A percentile compares a stretch with the other conserved stretches of the same genome.
These are phyloP conservation scores for Cladorrhinum samala DNA, from an alignment of 495 filamentous ascomycete genomes.

Conservation along the genomic window DNA sequence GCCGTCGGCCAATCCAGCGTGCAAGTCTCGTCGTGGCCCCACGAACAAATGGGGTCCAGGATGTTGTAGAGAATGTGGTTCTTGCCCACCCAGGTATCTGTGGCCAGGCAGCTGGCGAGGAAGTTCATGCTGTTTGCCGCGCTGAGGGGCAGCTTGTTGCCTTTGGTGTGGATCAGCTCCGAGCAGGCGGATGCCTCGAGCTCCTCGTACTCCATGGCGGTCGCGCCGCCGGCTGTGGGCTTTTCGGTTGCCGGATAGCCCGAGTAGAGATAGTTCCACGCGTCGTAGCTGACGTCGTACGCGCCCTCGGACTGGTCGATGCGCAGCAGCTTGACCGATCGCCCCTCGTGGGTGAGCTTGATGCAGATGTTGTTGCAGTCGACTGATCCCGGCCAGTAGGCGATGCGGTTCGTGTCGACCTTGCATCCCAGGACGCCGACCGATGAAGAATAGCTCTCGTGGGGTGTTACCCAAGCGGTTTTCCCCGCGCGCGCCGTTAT, in stretches of 20 bases:
- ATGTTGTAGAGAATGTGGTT: conserved; percentile 43
- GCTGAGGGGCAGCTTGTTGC: conserved; percentile 40
- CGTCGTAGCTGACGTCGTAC: conserved; percentile 45
- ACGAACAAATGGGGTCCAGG: conserved; percentile 37
- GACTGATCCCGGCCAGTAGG: conserved; percentile 43
- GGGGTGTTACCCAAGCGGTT: conserved; percentile 44
- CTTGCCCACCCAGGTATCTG: conserved; percentile 37
- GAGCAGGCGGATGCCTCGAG: conserved; percentile 31
- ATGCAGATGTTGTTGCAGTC: conserved; percentile 46
- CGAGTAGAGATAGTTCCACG: conserved; percentile 45
- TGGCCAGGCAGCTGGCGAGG: conserved; percentile 36
- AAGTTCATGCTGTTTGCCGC: conserved; percentile 48
- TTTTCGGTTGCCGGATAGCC: conserved; percentile 38
- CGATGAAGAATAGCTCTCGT: conserved; percentile 45
- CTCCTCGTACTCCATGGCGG: conserved; percentile 38
- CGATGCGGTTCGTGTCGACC: conserved; percentile 41
- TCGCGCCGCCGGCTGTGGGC: conserved; percentile 38
- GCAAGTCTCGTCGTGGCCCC: conserved; percentile 41
- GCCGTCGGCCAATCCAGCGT: conserved; percentile 39
- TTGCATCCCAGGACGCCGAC: conserved; percentile 47
- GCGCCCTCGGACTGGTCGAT: conserved; percentile 44
- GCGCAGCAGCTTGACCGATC: conserved; percentile 38
- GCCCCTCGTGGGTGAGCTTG: conserved; percentile 35
- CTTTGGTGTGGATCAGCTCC: conserved; percentile 36
- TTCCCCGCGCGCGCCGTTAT: conserved; percentile 21